A percentile compares a stretch with the other conserved stretches of the same genome.
Conservation (phyloP, 345 rosid genomes). For the Melastoma malabathricum region DNA sequence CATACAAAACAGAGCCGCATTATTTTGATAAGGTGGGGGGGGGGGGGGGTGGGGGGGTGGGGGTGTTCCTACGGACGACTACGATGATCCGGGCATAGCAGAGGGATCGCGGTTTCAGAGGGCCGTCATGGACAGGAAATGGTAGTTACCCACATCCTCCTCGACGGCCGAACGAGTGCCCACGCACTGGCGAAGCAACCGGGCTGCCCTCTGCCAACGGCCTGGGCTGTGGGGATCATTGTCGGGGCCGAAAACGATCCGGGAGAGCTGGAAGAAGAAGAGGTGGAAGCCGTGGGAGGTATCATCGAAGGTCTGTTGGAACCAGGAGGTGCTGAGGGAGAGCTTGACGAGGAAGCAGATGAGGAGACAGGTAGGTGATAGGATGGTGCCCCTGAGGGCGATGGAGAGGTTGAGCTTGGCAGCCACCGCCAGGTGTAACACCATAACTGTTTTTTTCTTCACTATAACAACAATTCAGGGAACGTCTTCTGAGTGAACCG, state of each 20-base stretch:
- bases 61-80: no score
- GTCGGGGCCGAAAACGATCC: slow-evolving; percentile 3
- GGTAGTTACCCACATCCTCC: slow-evolving; percentile 5
- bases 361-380: slow-evolving; percentile 8
- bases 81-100: no score
- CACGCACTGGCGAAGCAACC: slow-evolving; percentile 12
- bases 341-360: slow-evolving; percentile 13
- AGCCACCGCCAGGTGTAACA: slow-evolving; percentile 7
- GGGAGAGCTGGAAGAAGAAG: slow-evolving; percentile 12
- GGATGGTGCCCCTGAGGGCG: slow-evolving; percentile 1
- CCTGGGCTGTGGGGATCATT: background rate
- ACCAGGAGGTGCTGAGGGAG: slow-evolving; percentile 4
- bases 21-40: no score
- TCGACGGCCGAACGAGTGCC: background rate
- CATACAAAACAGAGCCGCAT: no score
- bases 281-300: slow-evolving; percentile 5
- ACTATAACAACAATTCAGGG: no score
- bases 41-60: no score
- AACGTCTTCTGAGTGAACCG: no score
- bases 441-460: no score
- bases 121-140: slow-evolving; percentile 13
- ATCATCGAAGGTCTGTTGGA: slow-evolving; percentile 7
- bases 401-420: slow-evolving; percentile 10
- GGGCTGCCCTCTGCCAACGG: slow-evolving; percentile 19
- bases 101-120: slow-evolving; percentile 8